Evolutionary conservation across 768 basidiomycete genomes (phyloP).

Genomic region (Kwoniella botswanensis): DNA sequence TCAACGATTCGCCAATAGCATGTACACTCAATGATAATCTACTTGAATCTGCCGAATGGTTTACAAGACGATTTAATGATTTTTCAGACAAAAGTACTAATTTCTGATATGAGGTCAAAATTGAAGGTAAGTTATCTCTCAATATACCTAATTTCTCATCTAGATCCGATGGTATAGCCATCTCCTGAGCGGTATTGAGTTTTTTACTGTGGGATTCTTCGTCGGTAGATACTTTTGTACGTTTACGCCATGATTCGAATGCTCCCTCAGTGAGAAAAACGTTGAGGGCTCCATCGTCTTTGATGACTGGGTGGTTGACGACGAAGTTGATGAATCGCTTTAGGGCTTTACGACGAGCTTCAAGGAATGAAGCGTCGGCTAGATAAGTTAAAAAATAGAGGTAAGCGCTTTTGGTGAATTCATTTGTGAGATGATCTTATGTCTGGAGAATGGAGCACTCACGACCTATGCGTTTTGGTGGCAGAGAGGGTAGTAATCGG

Average conservation of each 20-base stretch:
- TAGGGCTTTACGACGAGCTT: conserved; percentile 87
- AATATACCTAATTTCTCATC: conserved; percentile 82
- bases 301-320: conserved; percentile 90
- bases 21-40: conserved; percentile 70
- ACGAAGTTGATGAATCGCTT: conserved; percentile 78
- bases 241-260: conserved; percentile 86
- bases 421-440: conserved; percentile 4
- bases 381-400: conserved; percentile 17
- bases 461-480: conserved; percentile 92
- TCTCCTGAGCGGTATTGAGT: conserved; percentile 69
- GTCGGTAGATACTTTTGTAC: conserved; percentile 73
- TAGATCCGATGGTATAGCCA: conserved; percentile 88
- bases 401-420: background rate
- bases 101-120: conserved; percentile 91
- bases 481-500: conserved; percentile 80
- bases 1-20: conserved; percentile 63
- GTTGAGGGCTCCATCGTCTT: conserved; percentile 79
- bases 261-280: conserved; percentile 82
- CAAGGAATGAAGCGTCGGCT: conserved; percentile 89
- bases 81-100: conserved; percentile 86
- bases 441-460: conserved; percentile 56
- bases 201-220: conserved; percentile 72
- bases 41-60: conserved; percentile 77
- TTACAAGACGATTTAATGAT: conserved; percentile 85
- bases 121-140: conserved; percentile 72